A percentile compares a stretch with the other conserved stretches of the same genome.
phyloP scores from a whole-genome alignment of 73 alveolate genomes.

The Stentor roeselii region DNA sequence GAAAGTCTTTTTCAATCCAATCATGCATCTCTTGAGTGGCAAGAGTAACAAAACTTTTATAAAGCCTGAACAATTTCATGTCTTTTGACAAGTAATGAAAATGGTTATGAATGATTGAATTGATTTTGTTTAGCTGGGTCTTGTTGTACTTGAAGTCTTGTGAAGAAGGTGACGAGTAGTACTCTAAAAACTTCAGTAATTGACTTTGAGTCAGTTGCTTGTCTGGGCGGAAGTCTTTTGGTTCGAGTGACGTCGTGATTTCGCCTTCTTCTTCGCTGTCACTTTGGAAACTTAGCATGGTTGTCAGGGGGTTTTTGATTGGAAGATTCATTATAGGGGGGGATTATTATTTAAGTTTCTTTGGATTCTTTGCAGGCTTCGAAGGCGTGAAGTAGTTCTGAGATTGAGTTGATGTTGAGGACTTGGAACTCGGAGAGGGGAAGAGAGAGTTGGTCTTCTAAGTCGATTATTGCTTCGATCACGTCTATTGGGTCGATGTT shows the following conservation, averaged over 20 bases:
- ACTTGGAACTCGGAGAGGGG: not conserved
- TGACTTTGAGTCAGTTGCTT: not conserved
- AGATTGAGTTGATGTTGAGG: not conserved
- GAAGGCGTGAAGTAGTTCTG: not conserved
- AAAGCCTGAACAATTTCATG: not conserved
- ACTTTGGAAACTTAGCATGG: not conserved
- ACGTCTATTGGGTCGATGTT: not conserved
- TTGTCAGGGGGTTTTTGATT: not conserved
- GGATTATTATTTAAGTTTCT: not conserved
- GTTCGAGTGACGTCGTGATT: not conserved
- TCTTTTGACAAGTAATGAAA: not conserved
- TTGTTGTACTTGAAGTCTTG: not conserved
- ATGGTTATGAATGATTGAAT: not conserved
- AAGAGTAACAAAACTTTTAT: no score
- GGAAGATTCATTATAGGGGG: not conserved
- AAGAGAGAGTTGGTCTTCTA: not conserved
- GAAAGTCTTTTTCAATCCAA: not conserved
- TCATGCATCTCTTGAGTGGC: conserved; percentile 7
- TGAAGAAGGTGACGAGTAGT: not conserved
- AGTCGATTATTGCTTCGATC: not conserved
- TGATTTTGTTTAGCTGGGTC: not conserved
- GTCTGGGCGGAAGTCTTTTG: not conserved
- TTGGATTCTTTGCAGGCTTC: conserved; percentile 4
- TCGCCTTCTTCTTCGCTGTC: conserved; percentile 3
- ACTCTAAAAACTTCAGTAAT: not conserved